Percentiles rank a stretch among this genome's conserved stretches.
phyloP scores from a whole-genome alignment of 306 rosid genomes.

The Comarum palustre region DNA sequence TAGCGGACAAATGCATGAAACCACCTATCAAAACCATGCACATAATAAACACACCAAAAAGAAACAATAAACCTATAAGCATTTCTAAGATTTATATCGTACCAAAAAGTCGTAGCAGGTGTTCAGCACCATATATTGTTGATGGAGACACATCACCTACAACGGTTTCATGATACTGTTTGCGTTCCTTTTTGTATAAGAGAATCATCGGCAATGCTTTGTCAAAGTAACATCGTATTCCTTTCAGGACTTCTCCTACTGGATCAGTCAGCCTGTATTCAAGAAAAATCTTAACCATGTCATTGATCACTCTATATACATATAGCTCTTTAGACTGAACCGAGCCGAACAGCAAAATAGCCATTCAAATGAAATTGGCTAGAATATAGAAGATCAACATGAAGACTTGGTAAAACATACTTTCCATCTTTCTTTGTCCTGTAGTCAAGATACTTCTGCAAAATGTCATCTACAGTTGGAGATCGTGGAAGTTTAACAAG shows the following conservation, averaged over 20 bases:
- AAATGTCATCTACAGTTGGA: slow-evolving; percentile 92
- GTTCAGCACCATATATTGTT: slow-evolving; percentile 89
- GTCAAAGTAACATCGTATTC: slow-evolving; percentile 90
- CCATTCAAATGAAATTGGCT: slow-evolving; percentile 11
- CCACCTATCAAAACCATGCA: slow-evolving; percentile 1
- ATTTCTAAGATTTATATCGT: slow-evolving; percentile 29
- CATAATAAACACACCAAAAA: background rate
- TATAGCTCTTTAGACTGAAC: background rate
- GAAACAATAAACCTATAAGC: slow-evolving; percentile 12
- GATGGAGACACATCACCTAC: slow-evolving; percentile 69
- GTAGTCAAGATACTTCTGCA: slow-evolving; percentile 79
- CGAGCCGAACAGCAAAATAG: slow-evolving; percentile 8
- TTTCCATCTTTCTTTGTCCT: slow-evolving; percentile 81
- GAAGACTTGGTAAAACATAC: slow-evolving; percentile 49
- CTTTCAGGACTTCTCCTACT: slow-evolving; percentile 74
- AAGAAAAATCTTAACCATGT: slow-evolving; percentile 26
- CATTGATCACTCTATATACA: slow-evolving; percentile 23
- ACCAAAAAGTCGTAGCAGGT: slow-evolving; percentile 93
- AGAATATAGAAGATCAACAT: slow-evolving; percentile 13
- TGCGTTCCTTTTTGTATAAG: slow-evolving; percentile 84
- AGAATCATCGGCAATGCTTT: slow-evolving; percentile 87
- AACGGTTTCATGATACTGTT: slow-evolving; percentile 63
- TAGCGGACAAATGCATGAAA: background rate
- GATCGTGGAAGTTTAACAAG: slow-evolving; percentile 94
- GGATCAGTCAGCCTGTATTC: slow-evolving; percentile 64